Conservation (phyloP, 106 monocot genomes). For the Amphibolis antarctica region DNA sequence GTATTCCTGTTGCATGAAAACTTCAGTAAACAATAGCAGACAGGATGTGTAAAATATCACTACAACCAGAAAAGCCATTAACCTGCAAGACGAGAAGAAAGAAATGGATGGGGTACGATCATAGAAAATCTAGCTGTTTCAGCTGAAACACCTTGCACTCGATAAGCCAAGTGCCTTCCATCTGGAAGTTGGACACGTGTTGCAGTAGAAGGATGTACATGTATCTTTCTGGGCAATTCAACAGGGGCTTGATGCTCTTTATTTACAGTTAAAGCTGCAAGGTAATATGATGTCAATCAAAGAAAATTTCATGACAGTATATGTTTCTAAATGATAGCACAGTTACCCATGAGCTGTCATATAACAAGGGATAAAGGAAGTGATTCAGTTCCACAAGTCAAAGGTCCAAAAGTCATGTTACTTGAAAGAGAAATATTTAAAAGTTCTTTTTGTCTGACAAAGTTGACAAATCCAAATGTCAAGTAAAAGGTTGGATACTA, state of each 20-base stretch:
- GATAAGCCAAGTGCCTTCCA: slow-evolving; percentile 72
- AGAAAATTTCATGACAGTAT: no score
- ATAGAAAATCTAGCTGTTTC: slow-evolving; percentile 83
- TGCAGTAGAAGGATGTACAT: slow-evolving; percentile 65
- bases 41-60: neutral
- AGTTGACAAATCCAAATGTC: no score
- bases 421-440: no score
- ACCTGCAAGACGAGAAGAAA: slow-evolving; percentile 91
- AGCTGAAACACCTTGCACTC: slow-evolving; percentile 61
- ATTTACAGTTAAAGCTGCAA: slow-evolving; percentile 63
- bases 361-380: no score
- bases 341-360: no score
- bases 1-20: slow-evolving; percentile 52
- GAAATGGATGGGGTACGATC: slow-evolving; percentile 82
- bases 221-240: slow-evolving; percentile 43
- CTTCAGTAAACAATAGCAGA: neutral
- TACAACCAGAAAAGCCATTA: neutral
- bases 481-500: no score
- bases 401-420: no score
- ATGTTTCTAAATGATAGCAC: no score
- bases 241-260: slow-evolving; percentile 18
- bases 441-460: no score
- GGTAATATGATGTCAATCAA: neutral
- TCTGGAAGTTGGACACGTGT: slow-evolving; percentile 70
- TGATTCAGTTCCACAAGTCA: no score